Base-by-base conservation (phyloP, 2,329 filamentous ascomycete genomes). In the Botrytis medusae region DNA sequence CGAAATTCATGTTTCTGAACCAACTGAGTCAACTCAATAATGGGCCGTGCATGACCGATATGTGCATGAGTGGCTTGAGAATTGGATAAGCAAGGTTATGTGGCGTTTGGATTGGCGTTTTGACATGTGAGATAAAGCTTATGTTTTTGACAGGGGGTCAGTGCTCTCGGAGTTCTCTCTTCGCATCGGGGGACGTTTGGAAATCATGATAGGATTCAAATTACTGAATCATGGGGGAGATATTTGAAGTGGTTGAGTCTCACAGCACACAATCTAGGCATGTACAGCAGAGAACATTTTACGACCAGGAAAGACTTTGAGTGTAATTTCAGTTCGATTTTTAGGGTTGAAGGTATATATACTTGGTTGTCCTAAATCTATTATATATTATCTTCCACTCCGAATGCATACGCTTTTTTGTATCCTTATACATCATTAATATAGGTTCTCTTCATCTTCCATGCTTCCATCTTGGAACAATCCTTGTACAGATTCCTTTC, bases 401-500 rank as follows among this genome's bases (percentile, higher is more conserved):
- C 37, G 1, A 25, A 70, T 40, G 16, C 14, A 42, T 51, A 22
- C 63, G 25, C 34, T 18, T 42, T 14, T 57, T 8, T 59, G 6
- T 51, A 68, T 73, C 37, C 44, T 32, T 60, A 34, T 22, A 73
- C 32, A 34, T n/a, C 34, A 61, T 77, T 64, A 79, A 79, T 82
- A 83, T 74, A 83, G 74, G 22, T 79, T 81, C 51, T 82, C 79
- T 40, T 82, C 81, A 63, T 82, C 81, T n/a, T 78, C 77, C 69
- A 76, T 72, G 40, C 69, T 76, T 25, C 74, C 74, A 18, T 75
- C 65, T 46, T 75, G 75, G 65, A 80, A 79, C 22, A 71, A 25
- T 22, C 60, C 60, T n/a, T 71, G 67, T 16, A 60, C 85, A 25
- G 85, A 82, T 4, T 84, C 87, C 80, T 90, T 90, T 12, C 86